These are phyloP conservation scores for Trametes elegans DNA, from an alignment of 768 basidiomycete genomes.

Conservation along the genomic window DNA sequence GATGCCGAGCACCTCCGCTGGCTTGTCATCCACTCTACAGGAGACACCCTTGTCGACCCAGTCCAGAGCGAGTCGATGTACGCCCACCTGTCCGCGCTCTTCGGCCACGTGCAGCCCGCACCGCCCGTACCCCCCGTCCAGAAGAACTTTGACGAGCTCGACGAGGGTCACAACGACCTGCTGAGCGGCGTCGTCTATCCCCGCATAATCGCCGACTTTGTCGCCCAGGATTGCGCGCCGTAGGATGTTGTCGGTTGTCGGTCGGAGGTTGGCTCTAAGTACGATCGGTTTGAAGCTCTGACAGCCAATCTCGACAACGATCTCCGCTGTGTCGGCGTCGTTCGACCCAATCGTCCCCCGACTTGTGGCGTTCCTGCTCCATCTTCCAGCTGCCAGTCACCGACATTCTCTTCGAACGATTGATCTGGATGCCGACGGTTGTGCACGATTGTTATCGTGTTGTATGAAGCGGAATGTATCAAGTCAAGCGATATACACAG, in stretches of 20 bases:
- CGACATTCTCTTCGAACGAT: too few species aligned
- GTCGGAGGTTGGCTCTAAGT: too few species aligned
- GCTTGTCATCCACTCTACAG: slow-evolving; percentile 74
- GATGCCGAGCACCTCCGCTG: slow-evolving; percentile 45
- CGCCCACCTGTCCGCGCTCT: slow-evolving; percentile 44
- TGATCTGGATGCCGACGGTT: too few species aligned
- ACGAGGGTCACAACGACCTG: slow-evolving; percentile 20
- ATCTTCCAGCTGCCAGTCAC: too few species aligned
- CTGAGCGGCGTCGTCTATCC: slow-evolving; percentile 19
- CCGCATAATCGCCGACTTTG: slow-evolving; percentile 19
- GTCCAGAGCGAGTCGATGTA: slow-evolving; percentile 63
- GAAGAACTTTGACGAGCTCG: slow-evolving; percentile 17
- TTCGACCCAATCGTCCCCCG: not conserved
- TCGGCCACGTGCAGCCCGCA: not conserved
- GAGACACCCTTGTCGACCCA: slow-evolving; percentile 65
- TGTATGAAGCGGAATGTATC: too few species aligned
- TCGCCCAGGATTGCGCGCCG: not conserved
- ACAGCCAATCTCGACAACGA: not conserved
- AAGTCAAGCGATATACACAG: too few species aligned
- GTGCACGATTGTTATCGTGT: too few species aligned
- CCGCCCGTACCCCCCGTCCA: not conserved
- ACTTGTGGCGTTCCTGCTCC: not conserved
- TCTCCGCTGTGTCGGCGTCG: not conserved
- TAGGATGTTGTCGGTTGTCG: too few species aligned
- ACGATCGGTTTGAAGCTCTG: not conserved